Conservation (phyloP, 148 eudicot genomes). For the Drosera capensis region DNA sequence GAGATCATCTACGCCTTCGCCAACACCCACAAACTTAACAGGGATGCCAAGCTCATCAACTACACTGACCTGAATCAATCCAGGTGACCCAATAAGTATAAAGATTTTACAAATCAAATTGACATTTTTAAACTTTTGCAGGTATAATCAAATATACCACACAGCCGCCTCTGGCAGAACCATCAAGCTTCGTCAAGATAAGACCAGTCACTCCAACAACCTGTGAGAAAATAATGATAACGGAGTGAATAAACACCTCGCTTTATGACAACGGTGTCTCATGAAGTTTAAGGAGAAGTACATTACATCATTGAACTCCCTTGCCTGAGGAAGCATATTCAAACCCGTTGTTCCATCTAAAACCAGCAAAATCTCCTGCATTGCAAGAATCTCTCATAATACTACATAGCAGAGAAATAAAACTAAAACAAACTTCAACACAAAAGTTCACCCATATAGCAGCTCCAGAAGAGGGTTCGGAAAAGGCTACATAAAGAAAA, state of each 20-base stretch:
- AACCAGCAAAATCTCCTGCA: conserved; percentile 83
- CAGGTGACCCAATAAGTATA: background rate
- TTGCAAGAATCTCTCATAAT: background rate
- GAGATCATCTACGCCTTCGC: conserved; percentile 94
- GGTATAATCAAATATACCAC: conserved; percentile 38
- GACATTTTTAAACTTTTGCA: background rate
- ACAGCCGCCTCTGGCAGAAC: conserved; percentile 98
- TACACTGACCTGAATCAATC: conserved; percentile 62
- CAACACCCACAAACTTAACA: conserved; percentile 97
- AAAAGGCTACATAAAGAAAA: too few species aligned
- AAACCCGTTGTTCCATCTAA: conserved; percentile 98
- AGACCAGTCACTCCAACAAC: conserved; percentile 94
- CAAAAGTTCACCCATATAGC: background rate
- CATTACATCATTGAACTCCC: conserved; percentile 87
- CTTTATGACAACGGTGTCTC: background rate
- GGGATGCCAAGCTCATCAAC: conserved; percentile 97
- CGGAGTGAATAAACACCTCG: conserved; percentile 4
- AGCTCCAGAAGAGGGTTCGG: background rate
- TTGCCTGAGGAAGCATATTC: conserved; percentile 99
- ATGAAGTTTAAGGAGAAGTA: conserved; percentile 2
- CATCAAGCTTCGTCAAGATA: conserved; percentile 92
- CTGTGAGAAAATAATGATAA: conserved; percentile 21
- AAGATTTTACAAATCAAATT: background rate
- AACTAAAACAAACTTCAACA: background rate
- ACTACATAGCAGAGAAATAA: background rate